These are phyloP conservation scores for Beauveria sp. DNA, from an alignment of 2,329 filamentous ascomycete species.

Conservation along the genomic window DNA sequence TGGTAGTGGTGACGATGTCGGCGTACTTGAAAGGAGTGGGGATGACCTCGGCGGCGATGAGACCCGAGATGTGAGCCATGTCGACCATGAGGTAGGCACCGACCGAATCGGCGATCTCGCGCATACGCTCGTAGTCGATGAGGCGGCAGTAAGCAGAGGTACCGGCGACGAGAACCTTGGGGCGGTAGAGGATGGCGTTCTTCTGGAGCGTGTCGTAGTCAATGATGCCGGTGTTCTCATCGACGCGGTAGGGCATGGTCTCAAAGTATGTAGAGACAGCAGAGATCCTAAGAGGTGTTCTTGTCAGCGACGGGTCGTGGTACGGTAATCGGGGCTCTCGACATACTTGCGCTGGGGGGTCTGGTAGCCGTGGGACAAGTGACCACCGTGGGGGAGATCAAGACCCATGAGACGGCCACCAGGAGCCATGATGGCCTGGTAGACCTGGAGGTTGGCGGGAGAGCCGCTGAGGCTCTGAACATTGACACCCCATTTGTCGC, in stretches of 20 bases:
- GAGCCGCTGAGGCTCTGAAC: constrained; percentile 90
- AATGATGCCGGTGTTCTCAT: constrained; percentile 87
- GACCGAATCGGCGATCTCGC: constrained; percentile 86
- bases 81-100: constrained; percentile 94
- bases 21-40: constrained; percentile 87
- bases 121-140: constrained; percentile 95
- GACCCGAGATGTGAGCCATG: constrained; percentile 97
- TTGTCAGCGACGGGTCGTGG: neutral
- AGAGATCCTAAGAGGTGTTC: constrained; percentile 58
- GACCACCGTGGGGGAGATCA: constrained; percentile 88
- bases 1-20: constrained; percentile 96
- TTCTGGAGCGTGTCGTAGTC: constrained; percentile 92
- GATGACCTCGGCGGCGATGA: constrained; percentile 88
- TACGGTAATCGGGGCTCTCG: neutral
- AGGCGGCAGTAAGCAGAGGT: constrained; percentile 97
- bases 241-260: constrained; percentile 91
- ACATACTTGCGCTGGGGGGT: constrained; percentile 82
- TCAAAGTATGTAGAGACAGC: constrained; percentile 98
- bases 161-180: constrained; percentile 92
- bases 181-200: constrained; percentile 84
- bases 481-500: constrained; percentile 95
- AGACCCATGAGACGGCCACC: constrained; percentile 97
- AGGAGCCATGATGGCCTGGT: constrained; percentile 92
- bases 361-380: constrained; percentile 96
- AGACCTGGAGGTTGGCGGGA: constrained; percentile 95